These are phyloP conservation scores for Aspergillus sclerotiicarbonarius DNA, from an alignment of 495 filamentous ascomycete species.

Conservation along the genomic window DNA sequence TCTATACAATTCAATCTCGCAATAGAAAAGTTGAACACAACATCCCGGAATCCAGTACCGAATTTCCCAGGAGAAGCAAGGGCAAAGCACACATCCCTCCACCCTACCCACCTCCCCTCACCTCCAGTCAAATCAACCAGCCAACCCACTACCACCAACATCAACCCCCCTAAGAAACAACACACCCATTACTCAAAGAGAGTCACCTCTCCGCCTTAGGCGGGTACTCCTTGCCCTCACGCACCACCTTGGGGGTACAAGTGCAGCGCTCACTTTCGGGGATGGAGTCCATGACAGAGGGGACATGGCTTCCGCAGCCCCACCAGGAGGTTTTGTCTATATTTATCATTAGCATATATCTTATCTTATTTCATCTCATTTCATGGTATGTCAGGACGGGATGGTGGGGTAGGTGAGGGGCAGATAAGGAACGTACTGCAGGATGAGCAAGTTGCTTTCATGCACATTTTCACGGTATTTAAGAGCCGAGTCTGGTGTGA, in stretches of 20 bases:
- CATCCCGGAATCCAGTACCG: too few relatives aligned
- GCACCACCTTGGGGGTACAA: slow-evolving; percentile 60
- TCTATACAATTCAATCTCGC: too few relatives aligned
- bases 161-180: slow-evolving; percentile 14
- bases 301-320: slow-evolving; percentile 70
- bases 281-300: slow-evolving; percentile 62
- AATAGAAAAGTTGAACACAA: too few relatives aligned
- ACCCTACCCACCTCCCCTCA: too few relatives aligned
- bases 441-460: slow-evolving; percentile 46
- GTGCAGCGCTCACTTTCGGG: slow-evolving; percentile 60
- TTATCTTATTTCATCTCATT: too few relatives aligned
- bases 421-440: slow-evolving; percentile 40
- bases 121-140: too few relatives aligned
- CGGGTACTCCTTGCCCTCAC: slow-evolving; percentile 60
- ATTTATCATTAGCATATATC: slow-evolving; percentile 3
- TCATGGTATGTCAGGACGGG: too few relatives aligned
- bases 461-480: slow-evolving; percentile 42
- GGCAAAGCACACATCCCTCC: too few relatives aligned
- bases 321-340: slow-evolving; percentile 68
- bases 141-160: neutral
- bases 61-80: too few relatives aligned
- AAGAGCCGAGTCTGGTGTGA: neutral
- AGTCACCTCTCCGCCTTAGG: slow-evolving; percentile 54
- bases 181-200: slow-evolving; percentile 26
- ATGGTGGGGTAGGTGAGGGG: neutral